Base-by-base conservation (phyloP, 139 green algal genomes). In the Chlamydomonas sp. region DNA sequence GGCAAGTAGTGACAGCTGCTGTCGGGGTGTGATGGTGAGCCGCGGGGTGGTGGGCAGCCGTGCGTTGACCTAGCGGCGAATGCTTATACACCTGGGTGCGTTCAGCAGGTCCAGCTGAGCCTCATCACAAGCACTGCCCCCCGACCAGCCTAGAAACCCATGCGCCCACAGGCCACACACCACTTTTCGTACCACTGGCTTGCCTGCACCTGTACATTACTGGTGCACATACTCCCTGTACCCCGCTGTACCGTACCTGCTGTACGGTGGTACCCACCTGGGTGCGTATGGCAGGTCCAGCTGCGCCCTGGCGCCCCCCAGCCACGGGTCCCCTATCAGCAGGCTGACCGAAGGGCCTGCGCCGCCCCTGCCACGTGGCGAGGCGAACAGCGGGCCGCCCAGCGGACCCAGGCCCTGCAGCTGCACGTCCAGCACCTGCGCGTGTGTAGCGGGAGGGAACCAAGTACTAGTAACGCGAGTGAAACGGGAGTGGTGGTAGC, bases 321-420 rank as follows among this genome's bases (percentile, higher is more conserved):
- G n/a, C 92, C 92, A 95, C 2, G 89, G 91, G 88, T 98, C 96
- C 0, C 96, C 96, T 5, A 97, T 75, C 14, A 96, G 85, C 69
- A 98, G 73, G 0, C 85, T 78, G 15, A 95, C 85, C 31, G 49
- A 75, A 20, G 84, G 85, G 10, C 88, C 57, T n/a, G 80, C 71
- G 20, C 71, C 64, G 58, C 59, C 59, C 59, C 15, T 49, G 31
- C 31, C 20, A 16, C 12, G 66, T 72, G 60, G 59, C 61, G 75
- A 18, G 59, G 66, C 57, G 57, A 74, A 20, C 58, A 69, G 58
- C 71, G 57, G 10, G 7, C 63, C 59, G 63, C 87, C 49, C 60
- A 73, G 58, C 31, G 31, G 31, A 61, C 66, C 72, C 62, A 82
- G 15, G 7, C 64, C 64, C 31, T 77, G 67, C 31, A 94, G 64